Evolutionary conservation across 805 yeast species (phyloP).

Genomic region (Naumovozyma baii): DNA sequence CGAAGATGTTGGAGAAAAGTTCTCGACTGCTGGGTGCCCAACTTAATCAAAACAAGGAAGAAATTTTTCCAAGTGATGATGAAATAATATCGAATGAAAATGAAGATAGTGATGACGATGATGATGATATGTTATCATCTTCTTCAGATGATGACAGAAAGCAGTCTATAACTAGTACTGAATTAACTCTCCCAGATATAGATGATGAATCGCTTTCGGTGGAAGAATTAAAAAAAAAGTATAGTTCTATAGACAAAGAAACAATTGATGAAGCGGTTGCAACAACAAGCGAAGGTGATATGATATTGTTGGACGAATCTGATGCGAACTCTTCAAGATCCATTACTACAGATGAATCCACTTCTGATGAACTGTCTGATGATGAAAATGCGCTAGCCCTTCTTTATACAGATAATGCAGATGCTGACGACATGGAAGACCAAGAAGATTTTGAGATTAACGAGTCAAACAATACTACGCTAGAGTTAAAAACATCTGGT

Average conservation of each 20-base stretch:
- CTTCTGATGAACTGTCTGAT: conserved; percentile 8
- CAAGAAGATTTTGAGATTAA: conserved; percentile 6
- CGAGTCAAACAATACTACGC: not conserved
- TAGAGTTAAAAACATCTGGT: conserved; percentile 4
- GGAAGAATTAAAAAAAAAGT: conserved; percentile 37
- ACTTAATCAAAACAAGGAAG: conserved; percentile 35
- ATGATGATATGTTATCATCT: conserved; percentile 10
- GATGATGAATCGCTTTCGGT: conserved; percentile 29
- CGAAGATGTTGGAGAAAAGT: conserved; percentile 83
- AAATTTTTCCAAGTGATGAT: conserved; percentile 9
- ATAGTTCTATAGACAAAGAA: conserved; percentile 19
- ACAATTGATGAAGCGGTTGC: not conserved
- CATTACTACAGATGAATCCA: conserved; percentile 17
- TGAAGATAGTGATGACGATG: conserved; percentile 19
- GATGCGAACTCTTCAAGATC: conserved; percentile 9
- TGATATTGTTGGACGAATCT: not conserved
- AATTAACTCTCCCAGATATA: too few relatives aligned
- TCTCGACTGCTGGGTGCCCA: conserved; percentile 86
- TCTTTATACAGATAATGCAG: conserved; percentile 10
- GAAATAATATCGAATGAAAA: conserved; percentile 3
- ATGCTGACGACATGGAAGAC: conserved; percentile 6
- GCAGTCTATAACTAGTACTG: conserved; percentile 19
- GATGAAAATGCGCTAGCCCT: conserved; percentile 12
- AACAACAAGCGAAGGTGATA: not conserved
- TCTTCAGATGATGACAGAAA: conserved; percentile 11